These are phyloP conservation scores for Cerioporus squamosus DNA, from an alignment of 1,284 basidiomycete genomes.

Conservation along the genomic window DNA sequence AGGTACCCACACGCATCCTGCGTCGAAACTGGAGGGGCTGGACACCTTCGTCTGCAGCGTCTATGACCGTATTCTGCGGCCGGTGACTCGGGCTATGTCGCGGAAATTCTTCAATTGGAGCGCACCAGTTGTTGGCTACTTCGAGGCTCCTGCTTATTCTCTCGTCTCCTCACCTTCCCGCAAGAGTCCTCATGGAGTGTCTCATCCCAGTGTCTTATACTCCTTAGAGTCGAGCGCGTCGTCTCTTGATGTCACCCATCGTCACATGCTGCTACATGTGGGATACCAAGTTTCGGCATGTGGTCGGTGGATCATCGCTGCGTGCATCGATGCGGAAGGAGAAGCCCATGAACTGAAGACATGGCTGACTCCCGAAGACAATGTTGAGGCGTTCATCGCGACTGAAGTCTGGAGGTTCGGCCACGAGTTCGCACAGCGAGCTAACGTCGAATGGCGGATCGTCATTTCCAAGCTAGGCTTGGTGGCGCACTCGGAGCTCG, in stretches of 20 bases:
- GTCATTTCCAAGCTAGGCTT: constrained; percentile 69
- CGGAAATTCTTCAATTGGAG: constrained; percentile 49
- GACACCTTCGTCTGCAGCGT: constrained; percentile 60
- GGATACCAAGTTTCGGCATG: constrained; percentile 69
- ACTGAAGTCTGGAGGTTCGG: constrained; percentile 72
- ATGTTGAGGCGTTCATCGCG: constrained; percentile 46
- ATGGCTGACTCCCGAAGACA: constrained; percentile 59
- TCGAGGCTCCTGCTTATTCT: constrained; percentile 68
- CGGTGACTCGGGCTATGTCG: constrained; percentile 63
- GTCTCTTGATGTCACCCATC: constrained; percentile 69
- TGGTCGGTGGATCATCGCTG: constrained; percentile 75
- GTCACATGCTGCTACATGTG: constrained; percentile 74
- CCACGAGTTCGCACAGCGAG: constrained; percentile 58
- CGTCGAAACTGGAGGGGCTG: constrained; percentile 43
- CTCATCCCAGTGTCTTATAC: constrained; percentile 41
- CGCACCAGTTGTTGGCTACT: constrained; percentile 45
- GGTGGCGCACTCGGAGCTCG: constrained; percentile 62
- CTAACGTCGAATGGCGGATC: constrained; percentile 80
- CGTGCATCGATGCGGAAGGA: constrained; percentile 78
- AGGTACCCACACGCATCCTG: constrained; percentile 44
- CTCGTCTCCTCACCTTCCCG: constrained; percentile 53
- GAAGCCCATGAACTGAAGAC: constrained; percentile 70
- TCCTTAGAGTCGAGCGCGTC: constrained; percentile 47
- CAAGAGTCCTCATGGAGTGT: constrained; percentile 24
- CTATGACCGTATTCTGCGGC: constrained; percentile 70